Conservation (phyloP, 2,329 filamentous ascomycete species). For the Cephalotrichum gorgonifer region DNA sequence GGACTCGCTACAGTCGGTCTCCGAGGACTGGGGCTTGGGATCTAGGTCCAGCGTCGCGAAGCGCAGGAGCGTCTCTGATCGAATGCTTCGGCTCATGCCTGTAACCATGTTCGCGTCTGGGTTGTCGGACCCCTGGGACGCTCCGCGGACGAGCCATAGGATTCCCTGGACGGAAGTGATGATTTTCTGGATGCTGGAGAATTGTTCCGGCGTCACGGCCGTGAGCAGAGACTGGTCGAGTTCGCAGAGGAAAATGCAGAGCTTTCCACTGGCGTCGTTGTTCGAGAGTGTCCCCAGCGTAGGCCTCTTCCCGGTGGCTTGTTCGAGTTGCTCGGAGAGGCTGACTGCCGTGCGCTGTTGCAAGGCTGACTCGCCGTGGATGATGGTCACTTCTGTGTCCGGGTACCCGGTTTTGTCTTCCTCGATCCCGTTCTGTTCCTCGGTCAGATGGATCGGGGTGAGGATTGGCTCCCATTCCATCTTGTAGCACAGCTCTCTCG, state of each 20-base stretch:
- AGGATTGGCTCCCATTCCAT: constrained; percentile 12
- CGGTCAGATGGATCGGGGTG: background rate
- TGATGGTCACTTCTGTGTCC: constrained; percentile 9
- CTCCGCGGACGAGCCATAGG: constrained; percentile 29
- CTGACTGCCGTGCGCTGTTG: constrained; percentile 9
- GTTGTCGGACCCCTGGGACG: constrained; percentile 22
- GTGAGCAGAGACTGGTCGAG: constrained; percentile 32
- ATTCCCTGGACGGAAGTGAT: constrained; percentile 22
- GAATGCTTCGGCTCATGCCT: constrained; percentile 32
- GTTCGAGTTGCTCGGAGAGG: constrained; percentile 8
- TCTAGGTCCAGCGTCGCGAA: constrained; percentile 36
- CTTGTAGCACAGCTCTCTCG: constrained; percentile 14
- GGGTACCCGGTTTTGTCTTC: background rate
- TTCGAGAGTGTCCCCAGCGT: constrained; percentile 13
- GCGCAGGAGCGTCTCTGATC: constrained; percentile 32
- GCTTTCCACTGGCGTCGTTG: constrained; percentile 11
- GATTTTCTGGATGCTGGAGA: constrained; percentile 24
- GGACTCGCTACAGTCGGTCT: constrained; percentile 18
- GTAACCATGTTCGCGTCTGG: constrained; percentile 32
- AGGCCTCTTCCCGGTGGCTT: constrained; percentile 8
- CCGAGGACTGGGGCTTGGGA: constrained; percentile 3
- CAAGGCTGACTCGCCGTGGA: constrained; percentile 10
- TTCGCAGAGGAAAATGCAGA: constrained; percentile 30
- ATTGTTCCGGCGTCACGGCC: constrained; percentile 24
- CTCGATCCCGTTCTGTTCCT: background rate